These are phyloP conservation scores for Trypanosoma boissoni DNA, from an alignment of 208 protist genomes.

Conservation along the genomic window DNA sequence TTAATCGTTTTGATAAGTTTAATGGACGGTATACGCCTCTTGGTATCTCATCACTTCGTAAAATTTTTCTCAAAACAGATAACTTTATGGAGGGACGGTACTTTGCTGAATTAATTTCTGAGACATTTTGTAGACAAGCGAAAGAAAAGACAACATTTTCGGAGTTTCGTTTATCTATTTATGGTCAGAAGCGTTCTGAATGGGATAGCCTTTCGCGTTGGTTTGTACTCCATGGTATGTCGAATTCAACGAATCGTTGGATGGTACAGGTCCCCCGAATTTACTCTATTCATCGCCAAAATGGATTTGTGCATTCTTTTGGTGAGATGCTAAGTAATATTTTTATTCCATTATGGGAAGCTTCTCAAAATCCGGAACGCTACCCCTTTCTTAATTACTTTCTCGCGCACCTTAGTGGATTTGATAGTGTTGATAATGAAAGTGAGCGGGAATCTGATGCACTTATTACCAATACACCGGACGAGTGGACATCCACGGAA, in stretches of 20 bases:
- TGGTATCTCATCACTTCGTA: conserved; percentile 57
- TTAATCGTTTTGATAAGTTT: conserved; percentile 91
- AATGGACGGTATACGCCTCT: conserved; percentile 84
- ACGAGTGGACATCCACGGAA: conserved; percentile 41
- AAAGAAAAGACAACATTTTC: conserved; percentile 61
- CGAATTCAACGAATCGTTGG: conserved; percentile 94
- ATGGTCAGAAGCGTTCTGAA: conserved; percentile 53
- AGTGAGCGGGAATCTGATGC: conserved; percentile 78
- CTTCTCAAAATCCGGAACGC: conserved; percentile 84
- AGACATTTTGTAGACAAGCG: conserved; percentile 46
- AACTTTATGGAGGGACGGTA: conserved; percentile 91
- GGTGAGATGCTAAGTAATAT: conserved; percentile 94
- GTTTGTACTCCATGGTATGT: conserved; percentile 88
- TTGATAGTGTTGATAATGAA: conserved; percentile 97
- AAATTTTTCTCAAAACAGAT: conserved; percentile 79
- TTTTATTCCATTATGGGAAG: conserved; percentile 98
- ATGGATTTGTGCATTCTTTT: conserved; percentile 82
- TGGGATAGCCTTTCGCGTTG: conserved; percentile 75
- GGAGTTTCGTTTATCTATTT: conserved; percentile 87
- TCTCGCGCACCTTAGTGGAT: conserved; percentile 93
- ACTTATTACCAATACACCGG: conserved; percentile 32
- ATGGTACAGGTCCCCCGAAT: conserved; percentile 96
- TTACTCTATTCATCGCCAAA: conserved; percentile 70
- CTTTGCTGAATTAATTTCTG: conserved; percentile 80
- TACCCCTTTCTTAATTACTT: conserved; percentile 94